Evolutionary conservation across 2,329 filamentous ascomycete genomes (phyloP).

Genomic region (Zymoseptoria pseudotritici): DNA sequence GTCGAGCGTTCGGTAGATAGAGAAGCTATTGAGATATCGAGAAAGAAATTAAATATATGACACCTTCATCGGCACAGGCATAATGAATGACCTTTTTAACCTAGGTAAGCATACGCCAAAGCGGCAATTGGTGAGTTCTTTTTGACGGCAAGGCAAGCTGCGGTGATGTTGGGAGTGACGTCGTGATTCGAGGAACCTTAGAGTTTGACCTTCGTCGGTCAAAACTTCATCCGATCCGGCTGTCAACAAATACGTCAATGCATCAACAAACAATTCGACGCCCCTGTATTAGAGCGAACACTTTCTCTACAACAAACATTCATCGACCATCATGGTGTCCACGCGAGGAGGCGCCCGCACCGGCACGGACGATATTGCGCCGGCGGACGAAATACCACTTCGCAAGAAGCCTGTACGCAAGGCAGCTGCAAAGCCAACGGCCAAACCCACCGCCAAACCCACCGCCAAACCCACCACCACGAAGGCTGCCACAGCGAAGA

Average conservation of each 20-base stretch:
- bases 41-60: neutral
- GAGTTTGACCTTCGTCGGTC: no score
- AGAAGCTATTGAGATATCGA: neutral
- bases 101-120: neutral
- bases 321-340: slow-evolving; percentile 27
- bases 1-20: neutral
- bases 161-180: neutral
- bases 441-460: neutral
- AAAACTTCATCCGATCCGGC: no score
- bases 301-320: neutral
- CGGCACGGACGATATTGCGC: slow-evolving; percentile 11
- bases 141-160: neutral
- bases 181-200: neutral
- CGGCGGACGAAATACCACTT: slow-evolving; percentile 9
- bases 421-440: slow-evolving; percentile 19
- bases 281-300: neutral
- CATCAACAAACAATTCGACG: neutral
- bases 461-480: neutral
- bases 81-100: neutral
- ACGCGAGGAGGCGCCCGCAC: slow-evolving; percentile 27
- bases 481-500: slow-evolving; percentile 6
- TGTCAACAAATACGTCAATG: neutral
- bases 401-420: slow-evolving; percentile 30
- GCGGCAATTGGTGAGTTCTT: neutral
- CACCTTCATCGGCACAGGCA: neutral